phyloP scores from a whole-genome alignment of 345 rosid genomes.

The Gossypium raimondii region DNA sequence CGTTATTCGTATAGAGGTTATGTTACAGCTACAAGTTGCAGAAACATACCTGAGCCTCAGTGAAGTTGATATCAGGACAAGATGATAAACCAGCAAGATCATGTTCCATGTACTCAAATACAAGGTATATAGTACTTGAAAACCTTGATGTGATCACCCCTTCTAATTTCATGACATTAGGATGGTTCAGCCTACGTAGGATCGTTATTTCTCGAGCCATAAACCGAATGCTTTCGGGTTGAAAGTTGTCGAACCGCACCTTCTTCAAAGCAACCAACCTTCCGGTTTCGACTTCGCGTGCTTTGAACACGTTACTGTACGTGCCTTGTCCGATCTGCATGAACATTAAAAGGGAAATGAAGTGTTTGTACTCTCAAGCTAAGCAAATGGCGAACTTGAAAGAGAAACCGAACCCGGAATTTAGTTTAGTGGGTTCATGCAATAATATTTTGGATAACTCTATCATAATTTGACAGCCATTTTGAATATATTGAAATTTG shows the following conservation, averaged over 20 bases:
- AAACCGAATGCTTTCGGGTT: slow-evolving; percentile 70
- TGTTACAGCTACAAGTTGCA: not conserved
- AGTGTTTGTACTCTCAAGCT: not conserved
- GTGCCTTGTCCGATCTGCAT: slow-evolving; percentile 88
- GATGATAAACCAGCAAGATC: slow-evolving; percentile 71
- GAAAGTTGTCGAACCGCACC: slow-evolving; percentile 67
- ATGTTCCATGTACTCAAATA: slow-evolving; percentile 83
- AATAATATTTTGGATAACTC: not conserved
- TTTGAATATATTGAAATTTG: not conserved
- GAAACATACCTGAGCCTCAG: slow-evolving; percentile 53
- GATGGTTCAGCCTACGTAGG: slow-evolving; percentile 74
- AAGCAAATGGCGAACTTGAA: too few relatives aligned
- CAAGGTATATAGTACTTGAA: slow-evolving; percentile 62
- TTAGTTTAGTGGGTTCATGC: too few relatives aligned
- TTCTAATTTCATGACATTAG: slow-evolving; percentile 64
- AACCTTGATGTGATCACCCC: slow-evolving; percentile 65
- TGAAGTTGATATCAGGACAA: slow-evolving; percentile 49
- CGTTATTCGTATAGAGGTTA: not conserved
- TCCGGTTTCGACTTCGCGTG: slow-evolving; percentile 64
- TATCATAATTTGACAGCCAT: not conserved
- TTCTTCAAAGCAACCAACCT: slow-evolving; percentile 73
- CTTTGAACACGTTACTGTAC: slow-evolving; percentile 76
- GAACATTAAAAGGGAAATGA: not conserved
- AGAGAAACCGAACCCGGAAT: too few relatives aligned
- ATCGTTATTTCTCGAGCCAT: slow-evolving; percentile 78